These are phyloP conservation scores for Helotiales sp. DNA, from an alignment of 2,329 filamentous ascomycete genomes.

Conservation along the genomic window DNA sequence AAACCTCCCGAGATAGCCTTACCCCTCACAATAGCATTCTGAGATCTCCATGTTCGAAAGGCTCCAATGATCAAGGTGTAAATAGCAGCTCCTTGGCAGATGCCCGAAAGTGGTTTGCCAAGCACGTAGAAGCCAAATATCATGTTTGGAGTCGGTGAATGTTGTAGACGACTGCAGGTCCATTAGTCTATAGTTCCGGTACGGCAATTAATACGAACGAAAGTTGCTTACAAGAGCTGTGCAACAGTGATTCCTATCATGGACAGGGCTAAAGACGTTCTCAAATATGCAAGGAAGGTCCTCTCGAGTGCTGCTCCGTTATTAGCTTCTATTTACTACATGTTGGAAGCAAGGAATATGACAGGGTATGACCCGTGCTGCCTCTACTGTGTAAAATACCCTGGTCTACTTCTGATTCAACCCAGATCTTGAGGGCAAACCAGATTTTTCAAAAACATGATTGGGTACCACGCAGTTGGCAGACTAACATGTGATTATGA, in stretches of 20 bases:
- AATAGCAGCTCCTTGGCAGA: constrained; percentile 44
- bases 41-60: constrained; percentile 60
- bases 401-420: too few species aligned
- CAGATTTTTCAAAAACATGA: too few species aligned
- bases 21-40: constrained; percentile 57
- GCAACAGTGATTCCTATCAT: constrained; percentile 66
- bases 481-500: too few species aligned
- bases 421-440: too few species aligned
- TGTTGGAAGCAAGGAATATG: constrained; percentile 9
- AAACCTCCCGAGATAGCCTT: constrained; percentile 59
- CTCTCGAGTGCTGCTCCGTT: constrained; percentile 63
- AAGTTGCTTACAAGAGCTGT: constrained; percentile 57
- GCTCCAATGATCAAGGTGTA: constrained; percentile 50
- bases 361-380: constrained; percentile 12
- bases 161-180: constrained; percentile 48
- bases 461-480: too few species aligned
- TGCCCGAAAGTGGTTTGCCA: constrained; percentile 56
- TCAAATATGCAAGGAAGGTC: constrained; percentile 72
- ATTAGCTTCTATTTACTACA: constrained; percentile 9
- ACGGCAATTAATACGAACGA: constrained; percentile 10
- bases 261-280: constrained; percentile 68
- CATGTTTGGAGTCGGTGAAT: constrained; percentile 34
- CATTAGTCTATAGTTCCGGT: constrained; percentile 22
- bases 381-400: too few species aligned
- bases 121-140: constrained; percentile 59